These are phyloP conservation scores for Tremella yokohamensis DNA, from an alignment of 768 basidiomycete genomes.

Conservation along the genomic window DNA sequence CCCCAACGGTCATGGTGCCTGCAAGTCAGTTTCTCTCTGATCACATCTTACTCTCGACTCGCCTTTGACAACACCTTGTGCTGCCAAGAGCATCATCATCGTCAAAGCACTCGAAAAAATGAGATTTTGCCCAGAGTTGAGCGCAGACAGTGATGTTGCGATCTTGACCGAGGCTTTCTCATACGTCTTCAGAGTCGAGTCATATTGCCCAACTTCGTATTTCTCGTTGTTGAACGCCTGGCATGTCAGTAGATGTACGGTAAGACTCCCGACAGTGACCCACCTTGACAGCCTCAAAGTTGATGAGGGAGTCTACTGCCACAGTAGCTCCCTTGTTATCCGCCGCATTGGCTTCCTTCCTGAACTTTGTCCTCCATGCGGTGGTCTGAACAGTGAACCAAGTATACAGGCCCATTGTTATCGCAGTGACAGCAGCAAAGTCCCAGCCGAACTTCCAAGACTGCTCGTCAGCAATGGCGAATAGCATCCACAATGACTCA, in stretches of 20 bases:
- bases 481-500: conserved; percentile 51
- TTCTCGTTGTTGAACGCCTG: conserved; percentile 97
- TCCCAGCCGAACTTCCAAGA: conserved; percentile 98
- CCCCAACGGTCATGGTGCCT: conserved; percentile 98
- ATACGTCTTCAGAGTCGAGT: conserved; percentile 77
- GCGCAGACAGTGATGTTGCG: conserved; percentile 82
- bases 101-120: conserved; percentile 94
- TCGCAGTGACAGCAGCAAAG: conserved; percentile 83
- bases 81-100: conserved; percentile 91
- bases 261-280: conserved; percentile 10
- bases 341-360: conserved; percentile 89
- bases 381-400: conserved; percentile 98
- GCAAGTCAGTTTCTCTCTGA: conserved; percentile 2
- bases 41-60: conserved; percentile 16
- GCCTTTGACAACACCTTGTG: conserved; percentile 91
- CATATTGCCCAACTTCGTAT: conserved; percentile 86
- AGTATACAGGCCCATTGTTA: conserved; percentile 82
- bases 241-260: neutral
- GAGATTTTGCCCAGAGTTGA: conserved; percentile 95
- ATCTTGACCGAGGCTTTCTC: conserved; percentile 92
- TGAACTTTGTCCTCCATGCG: conserved; percentile 93
- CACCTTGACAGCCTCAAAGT: conserved; percentile 98
- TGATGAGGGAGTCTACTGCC: conserved; percentile 92
- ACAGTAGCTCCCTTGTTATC: conserved; percentile 94
- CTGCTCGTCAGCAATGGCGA: conserved; percentile 52